A percentile compares a stretch with the other conserved stretches of the same genome.
These are phyloP conservation scores for Hemerocallis citrina DNA, from an alignment of 106 monocot species.

Conservation along the genomic window DNA sequence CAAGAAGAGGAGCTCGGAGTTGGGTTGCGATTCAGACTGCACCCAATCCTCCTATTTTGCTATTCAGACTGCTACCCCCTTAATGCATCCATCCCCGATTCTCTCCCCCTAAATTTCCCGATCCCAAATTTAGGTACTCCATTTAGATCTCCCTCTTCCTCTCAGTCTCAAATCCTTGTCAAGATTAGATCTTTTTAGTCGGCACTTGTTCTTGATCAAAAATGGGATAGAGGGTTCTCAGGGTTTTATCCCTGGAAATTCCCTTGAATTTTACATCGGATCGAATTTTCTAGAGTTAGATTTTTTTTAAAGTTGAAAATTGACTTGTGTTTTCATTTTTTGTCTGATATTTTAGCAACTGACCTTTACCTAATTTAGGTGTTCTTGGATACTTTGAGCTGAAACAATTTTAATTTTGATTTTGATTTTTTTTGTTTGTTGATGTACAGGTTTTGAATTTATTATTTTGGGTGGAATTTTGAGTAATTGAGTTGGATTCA, in stretches of 20 bases:
- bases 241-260: background rate
- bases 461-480: background rate
- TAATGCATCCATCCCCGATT: no score
- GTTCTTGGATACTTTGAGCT: background rate
- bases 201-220: no score
- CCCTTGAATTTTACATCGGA: constrained; percentile 2
- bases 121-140: no score
- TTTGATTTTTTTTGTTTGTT: background rate
- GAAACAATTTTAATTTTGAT: background rate
- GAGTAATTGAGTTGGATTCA: background rate
- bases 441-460: background rate
- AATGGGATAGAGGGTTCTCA: no score
- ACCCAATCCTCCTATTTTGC: no score
- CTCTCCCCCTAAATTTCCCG: no score
- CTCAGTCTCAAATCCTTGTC: no score
- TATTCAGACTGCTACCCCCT: no score
- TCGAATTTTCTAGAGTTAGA: background rate
- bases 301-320: background rate
- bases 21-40: no score
- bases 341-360: background rate
- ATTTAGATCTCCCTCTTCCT: no score
- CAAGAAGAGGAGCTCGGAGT: no score
- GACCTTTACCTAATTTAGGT: constrained; percentile 1
- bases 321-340: background rate
- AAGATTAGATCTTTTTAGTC: no score